A percentile compares a stretch with the other conserved stretches of the same genome.
Evolutionary conservation across 306 rosid species (phyloP).

Genomic region (Mimosa pudica): DNA sequence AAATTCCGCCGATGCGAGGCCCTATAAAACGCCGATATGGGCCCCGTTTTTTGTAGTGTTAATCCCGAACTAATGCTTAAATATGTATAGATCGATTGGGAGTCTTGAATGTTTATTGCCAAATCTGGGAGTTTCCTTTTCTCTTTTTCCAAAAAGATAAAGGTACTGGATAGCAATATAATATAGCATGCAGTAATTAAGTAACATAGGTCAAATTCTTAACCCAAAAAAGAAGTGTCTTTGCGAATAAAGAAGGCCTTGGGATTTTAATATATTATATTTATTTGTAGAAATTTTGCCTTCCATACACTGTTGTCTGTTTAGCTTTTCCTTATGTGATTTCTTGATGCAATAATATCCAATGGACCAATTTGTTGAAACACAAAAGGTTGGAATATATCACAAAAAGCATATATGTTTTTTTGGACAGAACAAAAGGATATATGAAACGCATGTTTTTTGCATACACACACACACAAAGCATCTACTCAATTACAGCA

Average conservation of each 20-base stretch:
- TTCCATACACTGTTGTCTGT: background rate
- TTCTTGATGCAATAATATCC: background rate
- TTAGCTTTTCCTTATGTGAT: background rate
- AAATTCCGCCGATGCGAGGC: no score
- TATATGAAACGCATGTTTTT: background rate
- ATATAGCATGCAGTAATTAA: slow-evolving; percentile 24
- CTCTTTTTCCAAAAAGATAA: background rate
- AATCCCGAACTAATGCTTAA: no score
- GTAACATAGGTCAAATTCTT: background rate
- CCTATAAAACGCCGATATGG: no score
- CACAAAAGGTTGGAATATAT: background rate
- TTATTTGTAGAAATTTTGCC: background rate
- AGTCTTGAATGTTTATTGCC: no score
- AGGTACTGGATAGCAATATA: background rate
- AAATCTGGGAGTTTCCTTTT: background rate
- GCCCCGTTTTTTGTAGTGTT: no score
- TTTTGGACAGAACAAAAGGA: background rate
- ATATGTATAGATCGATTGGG: no score
- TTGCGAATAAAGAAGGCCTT: background rate
- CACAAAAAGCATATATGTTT: background rate
- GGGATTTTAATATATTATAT: background rate
- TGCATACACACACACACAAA: background rate
- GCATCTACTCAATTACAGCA: background rate
- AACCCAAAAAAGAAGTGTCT: background rate
- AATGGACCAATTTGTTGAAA: background rate